A percentile compares a stretch with the other conserved stretches of the same genome.
Conservation (phyloP, 768 basidiomycete genomes). For the Phlebiopsis gigantea region DNA sequence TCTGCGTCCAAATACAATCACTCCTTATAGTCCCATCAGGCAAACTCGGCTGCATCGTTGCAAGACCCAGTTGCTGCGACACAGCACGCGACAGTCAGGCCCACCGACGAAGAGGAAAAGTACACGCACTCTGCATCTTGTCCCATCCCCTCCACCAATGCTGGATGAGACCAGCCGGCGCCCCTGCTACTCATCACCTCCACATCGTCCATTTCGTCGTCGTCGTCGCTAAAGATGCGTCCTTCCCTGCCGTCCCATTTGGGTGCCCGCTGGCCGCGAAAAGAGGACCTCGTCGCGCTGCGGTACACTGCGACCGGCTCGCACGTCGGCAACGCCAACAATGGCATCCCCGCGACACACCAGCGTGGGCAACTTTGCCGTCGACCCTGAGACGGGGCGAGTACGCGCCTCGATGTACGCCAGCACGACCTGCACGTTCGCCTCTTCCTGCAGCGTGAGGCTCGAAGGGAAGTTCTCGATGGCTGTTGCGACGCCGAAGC, state of each 20-base stretch:
- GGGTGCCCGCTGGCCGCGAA: conserved; percentile 10
- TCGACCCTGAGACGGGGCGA: too few species aligned
- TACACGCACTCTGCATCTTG: conserved; percentile 15
- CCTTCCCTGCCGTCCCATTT: too few species aligned
- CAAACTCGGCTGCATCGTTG: conserved; percentile 15
- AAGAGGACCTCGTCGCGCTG: conserved; percentile 16
- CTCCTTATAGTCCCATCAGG: too few species aligned
- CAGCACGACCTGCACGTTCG: conserved; percentile 13
- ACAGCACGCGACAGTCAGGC: conserved; percentile 3
- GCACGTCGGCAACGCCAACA: too few species aligned
- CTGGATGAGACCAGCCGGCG: conserved; percentile 12
- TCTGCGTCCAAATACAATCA: too few species aligned
- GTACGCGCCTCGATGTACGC: conserved; percentile 20
- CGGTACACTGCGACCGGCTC: too few species aligned
- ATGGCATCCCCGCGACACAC: too few species aligned
- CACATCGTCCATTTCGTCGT: conserved; percentile 10
- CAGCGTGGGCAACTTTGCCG: too few species aligned
- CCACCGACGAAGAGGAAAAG: background rate
- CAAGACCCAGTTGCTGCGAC: conserved; percentile 16
- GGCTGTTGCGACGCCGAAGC: conserved; percentile 7
- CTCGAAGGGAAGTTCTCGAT: conserved; percentile 13
- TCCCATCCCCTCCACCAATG: conserved; percentile 19
- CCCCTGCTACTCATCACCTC: too few species aligned
- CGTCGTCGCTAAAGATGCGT: too few species aligned
- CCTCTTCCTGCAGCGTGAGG: conserved; percentile 11